Evolutionary conservation across 169 alveolate genomes (phyloP), one percentile per base, ranked within the genome.

Genomic region (Plasmodium gaboni): DNA sequence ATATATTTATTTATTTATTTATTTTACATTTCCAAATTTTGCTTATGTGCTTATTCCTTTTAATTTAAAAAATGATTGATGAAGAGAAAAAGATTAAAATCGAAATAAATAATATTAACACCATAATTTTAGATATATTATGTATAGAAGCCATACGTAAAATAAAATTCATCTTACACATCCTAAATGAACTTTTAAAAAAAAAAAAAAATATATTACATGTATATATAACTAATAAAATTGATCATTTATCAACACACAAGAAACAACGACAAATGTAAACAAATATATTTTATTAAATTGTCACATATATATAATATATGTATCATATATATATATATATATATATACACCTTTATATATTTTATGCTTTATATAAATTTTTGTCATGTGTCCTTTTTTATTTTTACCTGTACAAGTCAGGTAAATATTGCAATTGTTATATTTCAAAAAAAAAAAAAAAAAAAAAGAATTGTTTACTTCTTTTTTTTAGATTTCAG

Each of bases 71-170:
- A 71, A 44, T n/a, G 8, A 38, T 38, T 28, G 19, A n/a, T 10
- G 70, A 28, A 57, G 70, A 51, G 50, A 74, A 74, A 28, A 51
- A 59, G 46, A 69, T 51, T 7, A 28, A 26, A 24, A n/a, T 78
- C 46, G 72, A 78, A 78, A 55, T 78, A 8, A 78, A 78, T 8
- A 78, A 78, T 51, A 78, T 78, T 28, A 78, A 78, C 59, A 78
- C 78, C 42, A 78, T 78, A 24, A 78, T 78, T 19, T 44, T 78
- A 70, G 73, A 78, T 64, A 78, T 65, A 1, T 59, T 78, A 24
- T 78, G 89, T 24, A 42, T 78, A 65, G 89, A 78, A 51, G 89
- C 64, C 26, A 50, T 78, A 78, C 28, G 89, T 24, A 78, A 78
- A 59, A 78, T 78, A 46, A 78, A 78, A 59, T 78, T 78, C 59